phyloP scores from a whole-genome alignment of 2,329 filamentous ascomycete species.

The Ophiostoma sp. region DNA sequence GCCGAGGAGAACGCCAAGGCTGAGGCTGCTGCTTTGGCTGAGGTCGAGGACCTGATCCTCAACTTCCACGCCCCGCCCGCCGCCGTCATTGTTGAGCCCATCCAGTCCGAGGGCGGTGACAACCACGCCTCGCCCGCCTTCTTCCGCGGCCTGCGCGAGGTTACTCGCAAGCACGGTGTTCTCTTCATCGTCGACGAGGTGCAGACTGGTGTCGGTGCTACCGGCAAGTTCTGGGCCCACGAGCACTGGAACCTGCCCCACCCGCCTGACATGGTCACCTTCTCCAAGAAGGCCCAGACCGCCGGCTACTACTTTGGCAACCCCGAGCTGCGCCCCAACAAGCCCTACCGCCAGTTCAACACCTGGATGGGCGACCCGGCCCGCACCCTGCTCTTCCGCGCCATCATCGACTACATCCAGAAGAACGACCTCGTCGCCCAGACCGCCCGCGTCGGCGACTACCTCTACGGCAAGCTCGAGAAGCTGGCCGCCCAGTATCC shows the following conservation, averaged over 20 bases:
- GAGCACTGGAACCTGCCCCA: slow-evolving; percentile 83
- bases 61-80: slow-evolving; percentile 77
- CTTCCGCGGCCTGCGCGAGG: slow-evolving; percentile 78
- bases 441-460: slow-evolving; percentile 75
- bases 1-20: slow-evolving; percentile 77
- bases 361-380: slow-evolving; percentile 96
- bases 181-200: slow-evolving; percentile 93
- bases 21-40: slow-evolving; percentile 77
- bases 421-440: slow-evolving; percentile 73
- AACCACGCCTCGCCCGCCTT: slow-evolving; percentile 88
- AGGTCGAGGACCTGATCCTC: slow-evolving; percentile 79
- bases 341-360: slow-evolving; percentile 95
- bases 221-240: slow-evolving; percentile 94
- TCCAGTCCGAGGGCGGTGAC: slow-evolving; percentile 92
- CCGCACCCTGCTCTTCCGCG: slow-evolving; percentile 79
- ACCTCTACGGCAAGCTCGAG: slow-evolving; percentile 72
- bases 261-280: slow-evolving; percentile 91
- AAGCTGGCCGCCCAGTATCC: slow-evolving; percentile 70
- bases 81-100: slow-evolving; percentile 82
- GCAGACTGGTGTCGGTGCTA: slow-evolving; percentile 89
- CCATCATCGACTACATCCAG: slow-evolving; percentile 78
- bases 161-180: slow-evolving; percentile 75
- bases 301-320: slow-evolving; percentile 91
- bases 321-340: slow-evolving; percentile 78
- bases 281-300: slow-evolving; percentile 92